Evolutionary conservation across 768 basidiomycete species (phyloP), one percentile per base, ranked within the genome.

Genomic region (Tricholoma bakamatsutake): DNA sequence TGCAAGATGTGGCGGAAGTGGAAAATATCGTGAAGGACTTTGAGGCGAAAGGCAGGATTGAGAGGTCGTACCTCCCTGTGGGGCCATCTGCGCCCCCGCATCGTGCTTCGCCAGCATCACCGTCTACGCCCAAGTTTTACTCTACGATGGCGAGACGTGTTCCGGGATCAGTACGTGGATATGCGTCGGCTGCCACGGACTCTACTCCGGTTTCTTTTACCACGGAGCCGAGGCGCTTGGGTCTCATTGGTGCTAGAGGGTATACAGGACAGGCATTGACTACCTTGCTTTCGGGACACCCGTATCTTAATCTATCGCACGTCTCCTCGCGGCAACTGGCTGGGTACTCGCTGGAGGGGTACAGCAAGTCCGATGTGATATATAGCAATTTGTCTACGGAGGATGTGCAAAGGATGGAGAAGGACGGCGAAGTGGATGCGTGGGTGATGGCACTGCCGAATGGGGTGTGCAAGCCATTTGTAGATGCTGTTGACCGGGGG

Each of bases 401-500:
- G 55, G 90, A 97, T 61, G 89, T 98, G 9, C 85, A 91, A 68
- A 76, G 73, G 66, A 89, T 99, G 87, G 97, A 98, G 72, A 85
- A 86, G 71, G 76, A 83, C 50, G 87, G 89, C 8, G 89, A 88
- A 65, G 93, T 99, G 15, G 96, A 99, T 66, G 96, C 93, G 8
- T 99, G 97, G 96, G 84, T 98, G 52, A 95, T 98, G 90, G 97
- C 97, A 2, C 80, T 99, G 48, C 97, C 97, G n/a, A 99, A 98
- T 62, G 97, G 97, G 17, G 82, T 93, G 21, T 89, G 90, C 75
- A 94, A 95, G 71, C 95, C 95, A 0, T 99, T 96, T 67, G 93
- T 99, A 33, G 93, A 95, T 64, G 96, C 96, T 13, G 74, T 99
- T 48, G 93, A 97, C 64, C 79, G 82, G 35, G 92, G 87, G 5